Evolutionary conservation across 129 eudicot species (phyloP), one percentile per base, ranked within the genome.

Genomic region (Arctium minus): DNA sequence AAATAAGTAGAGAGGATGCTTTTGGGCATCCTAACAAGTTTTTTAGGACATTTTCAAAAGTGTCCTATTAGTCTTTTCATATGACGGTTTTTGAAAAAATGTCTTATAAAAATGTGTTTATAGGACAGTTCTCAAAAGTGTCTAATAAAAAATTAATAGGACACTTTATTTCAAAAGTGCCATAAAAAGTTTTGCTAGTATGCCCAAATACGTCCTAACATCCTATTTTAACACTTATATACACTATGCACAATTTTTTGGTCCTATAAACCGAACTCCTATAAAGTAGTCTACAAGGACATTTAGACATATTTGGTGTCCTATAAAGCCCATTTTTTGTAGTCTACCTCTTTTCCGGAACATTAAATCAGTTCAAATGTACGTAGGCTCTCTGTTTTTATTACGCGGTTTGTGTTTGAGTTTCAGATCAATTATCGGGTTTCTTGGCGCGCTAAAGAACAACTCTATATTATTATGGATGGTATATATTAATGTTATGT

Each of bases 361-460:
- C 42, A 4, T 38, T 4, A 38, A 35, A 35, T 35, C 37, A 35
- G 37, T 35, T 35, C 37, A 42, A 42, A 12, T 42, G 50, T 46
- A 46, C 56, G 10, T 46, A 46, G 56, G 15, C 56, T 46, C 4
- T 46, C 15, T 46, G 18, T 50, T 12, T 56, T 29, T 12, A 8
- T 67, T 39, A 70, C 8, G 22, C 18, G 78, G 30, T 64, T 74
- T 64, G 48, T 62, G 35, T 79, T 78, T 74, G 65, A 22, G 15
- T 85, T 85, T 72, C 93, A 95, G 99, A 86, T 95, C 99, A 79
- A 70, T 93, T 7, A 86, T 95, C 37, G 99, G 99, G 74, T 95
- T 92, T 88, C 70, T 90, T 86, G 99, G 98, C 4, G 97, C 98
- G 3, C 73, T 73, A 93, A 95, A 91, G 98, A 95, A 90, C 84